phyloP scores from a whole-genome alignment of 2,329 filamentous ascomycete genomes.

The Xylariaceae sp. region DNA sequence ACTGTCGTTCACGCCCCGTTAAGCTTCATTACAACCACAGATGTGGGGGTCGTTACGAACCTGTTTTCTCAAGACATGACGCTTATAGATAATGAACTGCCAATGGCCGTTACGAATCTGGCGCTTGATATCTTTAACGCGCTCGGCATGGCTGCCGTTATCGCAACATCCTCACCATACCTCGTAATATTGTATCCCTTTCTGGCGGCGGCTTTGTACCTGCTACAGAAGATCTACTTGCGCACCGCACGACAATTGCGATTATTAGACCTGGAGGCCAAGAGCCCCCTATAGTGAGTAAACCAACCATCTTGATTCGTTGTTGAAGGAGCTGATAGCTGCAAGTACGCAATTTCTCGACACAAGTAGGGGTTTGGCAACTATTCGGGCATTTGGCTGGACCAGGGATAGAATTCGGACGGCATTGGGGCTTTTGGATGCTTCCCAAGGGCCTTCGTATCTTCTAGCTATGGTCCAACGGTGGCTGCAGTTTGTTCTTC shows the following conservation, averaged over 20 bases:
- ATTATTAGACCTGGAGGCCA: conserved; percentile 56
- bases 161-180: conserved; percentile 47
- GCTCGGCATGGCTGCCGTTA: conserved; percentile 49
- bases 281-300: conserved; percentile 53
- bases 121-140: conserved; percentile 7
- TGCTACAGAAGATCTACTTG: conserved; percentile 55
- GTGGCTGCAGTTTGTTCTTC: conserved; percentile 33
- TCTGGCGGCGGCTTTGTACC: conserved; percentile 47
- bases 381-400: conserved; percentile 57
- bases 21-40: conserved; percentile 47
- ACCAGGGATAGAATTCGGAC: too few species aligned
- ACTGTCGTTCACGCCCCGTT: conserved; percentile 47
- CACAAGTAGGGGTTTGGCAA: conserved; percentile 52
- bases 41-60: conserved; percentile 47
- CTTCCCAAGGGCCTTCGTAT: conserved; percentile 10
- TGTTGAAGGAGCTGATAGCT: too few species aligned
- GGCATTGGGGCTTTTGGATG: conserved; percentile 50
- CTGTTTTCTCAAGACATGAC: conserved; percentile 54
- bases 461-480: conserved; percentile 16
- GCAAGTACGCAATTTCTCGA: conserved; percentile 52
- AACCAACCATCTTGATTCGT: too few species aligned
- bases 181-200: conserved; percentile 51
- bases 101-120: conserved; percentile 42
- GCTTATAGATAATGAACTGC: conserved; percentile 49
- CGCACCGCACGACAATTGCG: conserved; percentile 57